These are phyloP conservation scores for Mycena rosella DNA, from an alignment of 768 basidiomycete genomes.

Conservation along the genomic window DNA sequence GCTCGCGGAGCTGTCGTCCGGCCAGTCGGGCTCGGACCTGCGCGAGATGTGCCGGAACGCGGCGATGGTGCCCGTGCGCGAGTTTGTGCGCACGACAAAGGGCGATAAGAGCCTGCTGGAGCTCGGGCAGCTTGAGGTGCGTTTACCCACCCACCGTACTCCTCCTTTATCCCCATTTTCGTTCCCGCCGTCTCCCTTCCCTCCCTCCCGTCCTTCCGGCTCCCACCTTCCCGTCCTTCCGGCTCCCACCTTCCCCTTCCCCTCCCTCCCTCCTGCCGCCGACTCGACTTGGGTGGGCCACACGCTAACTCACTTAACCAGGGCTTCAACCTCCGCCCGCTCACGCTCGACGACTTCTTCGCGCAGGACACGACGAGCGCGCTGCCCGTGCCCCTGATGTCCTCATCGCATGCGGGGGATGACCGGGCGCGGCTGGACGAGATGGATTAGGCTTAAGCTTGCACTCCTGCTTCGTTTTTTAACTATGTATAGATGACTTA, in stretches of 20 bases:
- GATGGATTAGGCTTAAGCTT: constrained; percentile 1
- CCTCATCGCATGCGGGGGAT: neutral
- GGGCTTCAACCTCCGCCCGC: constrained; percentile 84
- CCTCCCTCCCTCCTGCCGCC: too few relatives aligned
- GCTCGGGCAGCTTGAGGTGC: constrained; percentile 64
- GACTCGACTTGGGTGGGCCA: too few relatives aligned
- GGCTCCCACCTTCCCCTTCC: too few relatives aligned
- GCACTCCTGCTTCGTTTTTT: too few relatives aligned
- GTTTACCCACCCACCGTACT: constrained; percentile 11
- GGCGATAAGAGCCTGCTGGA: constrained; percentile 57
- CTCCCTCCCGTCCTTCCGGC: too few relatives aligned
- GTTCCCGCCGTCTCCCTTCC: too few relatives aligned
- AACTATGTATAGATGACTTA: constrained; percentile 17
- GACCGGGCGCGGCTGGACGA: constrained; percentile 28
- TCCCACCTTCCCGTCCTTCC: too few relatives aligned
- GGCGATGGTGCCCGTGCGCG: constrained; percentile 92
- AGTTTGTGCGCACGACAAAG: constrained; percentile 73
- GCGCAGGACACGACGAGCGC: constrained; percentile 32
- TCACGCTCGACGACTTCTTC: constrained; percentile 77
- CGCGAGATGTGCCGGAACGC: constrained; percentile 94
- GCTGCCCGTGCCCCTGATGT: constrained; percentile 10
- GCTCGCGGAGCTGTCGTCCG: constrained; percentile 78
- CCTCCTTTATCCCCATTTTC: neutral
- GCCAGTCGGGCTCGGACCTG: constrained; percentile 91
- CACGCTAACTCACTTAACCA: too few relatives aligned